Evolutionary conservation across 352 stramenopile genomes (phyloP), one percentile per base, ranked within the genome.

Genomic region (Chrysophaeum taylorii): DNA sequence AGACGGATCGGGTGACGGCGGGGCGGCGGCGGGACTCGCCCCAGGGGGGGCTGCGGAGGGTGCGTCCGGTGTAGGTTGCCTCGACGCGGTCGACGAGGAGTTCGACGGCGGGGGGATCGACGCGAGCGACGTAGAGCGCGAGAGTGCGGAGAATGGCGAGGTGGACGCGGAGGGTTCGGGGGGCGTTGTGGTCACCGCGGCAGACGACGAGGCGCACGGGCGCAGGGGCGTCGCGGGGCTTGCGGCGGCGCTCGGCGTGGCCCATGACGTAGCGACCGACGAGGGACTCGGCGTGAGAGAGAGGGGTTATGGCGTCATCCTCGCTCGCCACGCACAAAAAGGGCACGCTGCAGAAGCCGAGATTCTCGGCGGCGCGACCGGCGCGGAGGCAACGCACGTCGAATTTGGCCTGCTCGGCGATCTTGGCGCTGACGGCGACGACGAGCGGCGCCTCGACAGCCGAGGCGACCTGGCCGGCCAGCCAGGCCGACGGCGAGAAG

Each of bases 181-280:
- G 84, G 42, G 81, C 96, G 79, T 98, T 98, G 82, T 99, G 95
- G 78, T 98, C 94, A 39, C 94, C 94, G 60, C 96, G 85, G 4
- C 98, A 92, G 64, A 97, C 89, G n/a, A n/a, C n/a, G 1, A 98
- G 41, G 33, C 41, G 15, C 33, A 54, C n/a, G n/a, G n/a, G n/a
- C n/a, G n/a, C n/a, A n/a, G n/a, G n/a, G n/a, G n/a, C n/a, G n/a
- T n/a, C n/a, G n/a, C n/a, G n/a, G n/a, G n/a, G n/a, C n/a, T n/a
- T n/a, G n/a, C n/a, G n/a, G n/a, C n/a, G n/a, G n/a, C n/a, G 45
- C n/a, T n/a, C n/a, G n/a, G n/a, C n/a, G 76, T 98, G 98, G 81
- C 98, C 93, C 18, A 94, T 94, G 0, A 88, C 93, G 74, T 98
- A 98, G 52, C 85, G 82, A 18, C 80, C 78, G 75, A 91, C 80